Conservation (phyloP, 495 filamentous ascomycete species). For the Neurospora sp. region DNA sequence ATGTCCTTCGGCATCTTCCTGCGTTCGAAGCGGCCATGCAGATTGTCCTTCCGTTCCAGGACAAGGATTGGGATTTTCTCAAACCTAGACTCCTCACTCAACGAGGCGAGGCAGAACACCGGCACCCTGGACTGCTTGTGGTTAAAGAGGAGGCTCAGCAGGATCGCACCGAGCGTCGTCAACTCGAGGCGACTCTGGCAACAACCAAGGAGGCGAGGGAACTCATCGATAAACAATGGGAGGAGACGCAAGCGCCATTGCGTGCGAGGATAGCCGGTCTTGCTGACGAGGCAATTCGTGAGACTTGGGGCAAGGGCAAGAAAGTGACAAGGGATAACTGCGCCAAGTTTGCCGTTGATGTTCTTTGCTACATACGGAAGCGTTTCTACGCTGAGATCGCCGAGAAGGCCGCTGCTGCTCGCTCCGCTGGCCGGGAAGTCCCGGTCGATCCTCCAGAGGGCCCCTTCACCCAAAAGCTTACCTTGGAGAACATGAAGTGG, state of each 20-base stretch:
- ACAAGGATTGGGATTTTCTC: constrained; percentile 53
- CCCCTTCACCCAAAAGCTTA: constrained; percentile 47
- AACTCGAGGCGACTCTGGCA: constrained; percentile 17
- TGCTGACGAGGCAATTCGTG: constrained; percentile 54
- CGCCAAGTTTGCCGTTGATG: constrained; percentile 55
- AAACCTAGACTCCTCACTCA: constrained; percentile 57
- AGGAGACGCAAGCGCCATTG: constrained; percentile 53
- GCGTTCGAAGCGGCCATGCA: constrained; percentile 61
- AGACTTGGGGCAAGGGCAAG: constrained; percentile 46
- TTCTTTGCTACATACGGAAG: constrained; percentile 51
- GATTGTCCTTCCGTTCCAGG: constrained; percentile 52
- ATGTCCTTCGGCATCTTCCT: constrained; percentile 53
- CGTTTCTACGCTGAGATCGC: constrained; percentile 51
- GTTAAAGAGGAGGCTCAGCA: constrained; percentile 32
- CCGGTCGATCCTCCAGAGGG: constrained; percentile 39
- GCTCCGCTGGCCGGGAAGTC: constrained; percentile 31
- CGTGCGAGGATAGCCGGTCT: constrained; percentile 47
- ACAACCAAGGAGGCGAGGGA: constrained; percentile 49
- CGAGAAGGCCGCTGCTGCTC: constrained; percentile 35
- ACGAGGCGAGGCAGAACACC: constrained; percentile 44
- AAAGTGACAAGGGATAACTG: constrained; percentile 48
- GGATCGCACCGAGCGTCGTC: constrained; percentile 15
- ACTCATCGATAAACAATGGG: constrained; percentile 52
- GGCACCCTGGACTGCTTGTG: constrained; percentile 34
- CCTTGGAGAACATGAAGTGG: constrained; percentile 80